Percentiles rank a stretch among this genome's conserved stretches.
Evolutionary conservation across 768 basidiomycete genomes (phyloP).

Genomic region (Mycena crocata): DNA sequence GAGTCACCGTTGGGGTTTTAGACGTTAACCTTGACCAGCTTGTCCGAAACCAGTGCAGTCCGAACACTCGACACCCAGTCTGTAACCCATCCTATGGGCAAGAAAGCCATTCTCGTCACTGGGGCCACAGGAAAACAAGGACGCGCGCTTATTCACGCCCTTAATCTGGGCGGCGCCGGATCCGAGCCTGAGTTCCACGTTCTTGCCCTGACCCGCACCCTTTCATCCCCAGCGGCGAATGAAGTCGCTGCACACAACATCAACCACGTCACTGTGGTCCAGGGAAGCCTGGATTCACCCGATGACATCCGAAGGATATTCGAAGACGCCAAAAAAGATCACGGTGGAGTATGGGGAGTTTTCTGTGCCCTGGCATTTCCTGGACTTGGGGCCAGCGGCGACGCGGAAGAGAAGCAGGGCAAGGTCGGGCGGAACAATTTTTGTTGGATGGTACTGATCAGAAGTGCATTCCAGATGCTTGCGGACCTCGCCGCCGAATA

Average conservation of each 20-base stretch:
- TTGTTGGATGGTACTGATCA: neutral
- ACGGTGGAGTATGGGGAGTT: constrained; percentile 51
- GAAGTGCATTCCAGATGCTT: constrained; percentile 38
- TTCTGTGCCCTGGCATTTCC: constrained; percentile 53
- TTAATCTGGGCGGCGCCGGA: constrained; percentile 29
- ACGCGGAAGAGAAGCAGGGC: constrained; percentile 53
- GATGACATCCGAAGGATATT: constrained; percentile 47
- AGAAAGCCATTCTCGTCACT: constrained; percentile 45
- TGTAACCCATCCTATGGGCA: too few species aligned
- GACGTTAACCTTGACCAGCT: too few species aligned
- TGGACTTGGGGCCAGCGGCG: constrained; percentile 53
- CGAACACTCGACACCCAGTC: too few species aligned
- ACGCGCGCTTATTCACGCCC: constrained; percentile 44
- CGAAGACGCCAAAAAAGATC: constrained; percentile 42
- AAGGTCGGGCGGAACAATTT: constrained; percentile 41
- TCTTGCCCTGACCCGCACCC: constrained; percentile 50
- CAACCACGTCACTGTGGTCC: constrained; percentile 45
- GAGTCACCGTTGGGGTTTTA: too few species aligned
- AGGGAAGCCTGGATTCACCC: constrained; percentile 48
- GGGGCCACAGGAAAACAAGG: constrained; percentile 56
- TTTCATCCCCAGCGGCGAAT: constrained; percentile 42
- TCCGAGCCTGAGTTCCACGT: constrained; percentile 43
- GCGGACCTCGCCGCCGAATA: constrained; percentile 52
- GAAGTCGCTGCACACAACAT: constrained; percentile 31
- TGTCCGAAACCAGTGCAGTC: too few species aligned